phyloP scores from a whole-genome alignment of 2,329 filamentous ascomycete species.

The Paraphoma chrysanthemicola region DNA sequence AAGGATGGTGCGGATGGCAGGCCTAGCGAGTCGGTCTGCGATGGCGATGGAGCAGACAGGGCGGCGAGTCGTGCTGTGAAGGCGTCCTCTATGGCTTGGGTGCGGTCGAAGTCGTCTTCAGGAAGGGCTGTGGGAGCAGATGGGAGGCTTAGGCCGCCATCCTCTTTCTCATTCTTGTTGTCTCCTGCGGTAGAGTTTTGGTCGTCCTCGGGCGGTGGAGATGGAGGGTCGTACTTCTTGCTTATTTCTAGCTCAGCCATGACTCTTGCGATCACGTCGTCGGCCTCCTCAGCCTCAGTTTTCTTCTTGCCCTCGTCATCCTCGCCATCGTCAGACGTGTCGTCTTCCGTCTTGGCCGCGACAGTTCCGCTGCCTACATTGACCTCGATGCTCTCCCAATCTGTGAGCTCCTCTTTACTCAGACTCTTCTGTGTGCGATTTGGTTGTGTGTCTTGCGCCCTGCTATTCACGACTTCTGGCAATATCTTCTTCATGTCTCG shows the following conservation, averaged over 20 bases:
- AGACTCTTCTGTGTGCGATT: slow-evolving; percentile 4
- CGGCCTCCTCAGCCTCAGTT: slow-evolving; percentile 50
- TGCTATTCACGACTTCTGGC: slow-evolving; percentile 37
- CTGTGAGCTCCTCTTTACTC: slow-evolving; percentile 25
- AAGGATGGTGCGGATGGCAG: slow-evolving; percentile 58
- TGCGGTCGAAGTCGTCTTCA: slow-evolving; percentile 33
- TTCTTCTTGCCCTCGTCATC: slow-evolving; percentile 27
- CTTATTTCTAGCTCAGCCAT: slow-evolving; percentile 56
- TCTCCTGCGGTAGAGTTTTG: slow-evolving; percentile 14
- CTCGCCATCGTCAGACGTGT: slow-evolving; percentile 25
- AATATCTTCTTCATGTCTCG: slow-evolving; percentile 51
- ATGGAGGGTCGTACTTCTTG: slow-evolving; percentile 45
- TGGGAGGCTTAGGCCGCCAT: slow-evolving; percentile 45
- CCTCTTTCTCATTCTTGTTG: slow-evolving; percentile 10
- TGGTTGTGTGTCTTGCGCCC: slow-evolving; percentile 7
- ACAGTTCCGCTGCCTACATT: slow-evolving; percentile 34
- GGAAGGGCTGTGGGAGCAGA: slow-evolving; percentile 50
- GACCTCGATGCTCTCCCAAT: slow-evolving; percentile 43
- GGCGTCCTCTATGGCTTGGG: slow-evolving; percentile 51
- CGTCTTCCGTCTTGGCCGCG: slow-evolving; percentile 24
- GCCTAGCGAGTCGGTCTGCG: slow-evolving; percentile 34
- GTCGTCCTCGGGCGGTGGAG: slow-evolving; percentile 26
- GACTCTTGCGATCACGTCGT: slow-evolving; percentile 55
- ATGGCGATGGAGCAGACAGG: slow-evolving; percentile 49
- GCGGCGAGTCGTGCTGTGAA: slow-evolving; percentile 55